phyloP scores from a whole-genome alignment of 345 rosid species.

The Streptanthus diversifolius region DNA sequence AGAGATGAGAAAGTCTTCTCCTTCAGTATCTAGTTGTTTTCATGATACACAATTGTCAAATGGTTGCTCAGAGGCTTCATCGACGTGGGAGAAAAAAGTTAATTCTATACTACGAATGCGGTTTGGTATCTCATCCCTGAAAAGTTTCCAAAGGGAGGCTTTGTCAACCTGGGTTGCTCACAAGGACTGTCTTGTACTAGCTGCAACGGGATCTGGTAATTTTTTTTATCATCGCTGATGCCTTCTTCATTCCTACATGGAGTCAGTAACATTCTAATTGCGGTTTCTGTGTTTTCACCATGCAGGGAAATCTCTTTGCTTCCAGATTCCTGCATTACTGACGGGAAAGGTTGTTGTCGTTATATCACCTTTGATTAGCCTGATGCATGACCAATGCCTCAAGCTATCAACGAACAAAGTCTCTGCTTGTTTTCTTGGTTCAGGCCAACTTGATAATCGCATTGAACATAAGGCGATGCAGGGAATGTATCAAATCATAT shows the following conservation, averaged over 20 bases:
- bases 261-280: not conserved
- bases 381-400: constrained; percentile 95
- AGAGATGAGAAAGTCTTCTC: constrained; percentile 6
- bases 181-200: constrained; percentile 79
- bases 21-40: not conserved
- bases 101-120: constrained; percentile 44
- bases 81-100: constrained; percentile 61
- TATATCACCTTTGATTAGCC: constrained; percentile 85
- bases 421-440: constrained; percentile 94
- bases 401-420: constrained; percentile 68
- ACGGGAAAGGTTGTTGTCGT: constrained; percentile 83
- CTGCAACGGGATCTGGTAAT: constrained; percentile 91
- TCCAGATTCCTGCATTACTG: constrained; percentile 82
- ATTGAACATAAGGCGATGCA: constrained; percentile 85
- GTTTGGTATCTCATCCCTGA: constrained; percentile 63
- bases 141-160: constrained; percentile 74
- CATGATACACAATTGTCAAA: constrained; percentile 17
- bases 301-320: constrained; percentile 86
- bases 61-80: constrained; percentile 32
- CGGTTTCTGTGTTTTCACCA: not conserved
- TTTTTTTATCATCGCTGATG: not conserved
- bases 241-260: not conserved
- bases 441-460: constrained; percentile 81
- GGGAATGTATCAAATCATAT: constrained; percentile 73
- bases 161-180: constrained; percentile 67